Conservation (phyloP, 768 basidiomycete genomes). For the Leccinum aurantiacum region DNA sequence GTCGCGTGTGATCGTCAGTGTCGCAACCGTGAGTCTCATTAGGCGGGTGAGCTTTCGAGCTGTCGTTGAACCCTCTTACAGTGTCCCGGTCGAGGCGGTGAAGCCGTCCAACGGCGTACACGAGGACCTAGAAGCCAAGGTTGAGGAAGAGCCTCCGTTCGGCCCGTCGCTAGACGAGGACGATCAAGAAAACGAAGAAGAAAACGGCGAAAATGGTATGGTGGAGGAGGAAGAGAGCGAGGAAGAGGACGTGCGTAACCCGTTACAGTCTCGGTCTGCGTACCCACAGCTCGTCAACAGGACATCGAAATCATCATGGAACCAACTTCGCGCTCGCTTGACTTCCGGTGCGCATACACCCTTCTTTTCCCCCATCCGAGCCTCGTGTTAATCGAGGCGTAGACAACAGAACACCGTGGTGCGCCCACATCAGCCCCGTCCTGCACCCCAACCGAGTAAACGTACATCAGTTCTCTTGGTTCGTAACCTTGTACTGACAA, state of each 20-base stretch:
- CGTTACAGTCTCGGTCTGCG: constrained; percentile 1
- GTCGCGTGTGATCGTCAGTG: constrained; percentile 47
- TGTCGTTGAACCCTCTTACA: constrained; percentile 28
- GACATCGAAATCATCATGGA: constrained; percentile 94
- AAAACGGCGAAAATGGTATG: constrained; percentile 25
- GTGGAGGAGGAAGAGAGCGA: constrained; percentile 47
- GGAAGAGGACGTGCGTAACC: constrained; percentile 42
- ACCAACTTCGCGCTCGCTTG: constrained; percentile 64
- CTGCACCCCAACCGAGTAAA: constrained; percentile 35
- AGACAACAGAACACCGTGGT: constrained; percentile 39
- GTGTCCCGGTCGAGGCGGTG: constrained; percentile 42
- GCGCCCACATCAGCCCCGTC: constrained; percentile 32
- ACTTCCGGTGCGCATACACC: constrained; percentile 58
- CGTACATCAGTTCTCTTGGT: constrained; percentile 14
- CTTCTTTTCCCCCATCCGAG: background rate
- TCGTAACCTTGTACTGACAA: constrained; percentile 7
- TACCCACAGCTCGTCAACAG: constrained; percentile 36
- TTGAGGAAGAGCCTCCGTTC: constrained; percentile 36
- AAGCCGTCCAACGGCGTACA: constrained; percentile 50
- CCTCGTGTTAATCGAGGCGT: constrained; percentile 1
- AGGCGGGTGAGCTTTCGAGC: constrained; percentile 23
- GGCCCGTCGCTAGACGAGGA: constrained; percentile 23
- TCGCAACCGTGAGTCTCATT: constrained; percentile 61
- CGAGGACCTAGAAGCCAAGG: constrained; percentile 50
- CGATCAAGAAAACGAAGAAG: constrained; percentile 29